These are phyloP conservation scores for Eucalyptus urophylla DNA, from an alignment of 345 rosid species.

Conservation along the genomic window DNA sequence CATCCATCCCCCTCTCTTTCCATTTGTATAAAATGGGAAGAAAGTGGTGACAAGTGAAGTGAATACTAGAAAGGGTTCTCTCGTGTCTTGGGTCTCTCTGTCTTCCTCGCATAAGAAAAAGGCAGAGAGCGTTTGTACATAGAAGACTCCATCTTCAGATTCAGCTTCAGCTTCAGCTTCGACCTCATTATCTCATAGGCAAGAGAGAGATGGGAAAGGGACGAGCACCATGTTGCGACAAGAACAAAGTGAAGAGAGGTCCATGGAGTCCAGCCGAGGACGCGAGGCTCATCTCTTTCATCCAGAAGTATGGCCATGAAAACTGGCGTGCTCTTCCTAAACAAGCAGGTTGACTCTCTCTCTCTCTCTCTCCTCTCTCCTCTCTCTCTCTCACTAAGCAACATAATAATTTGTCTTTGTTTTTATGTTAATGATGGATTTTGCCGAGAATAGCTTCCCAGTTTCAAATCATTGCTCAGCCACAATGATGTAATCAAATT, in stretches of 20 bases:
- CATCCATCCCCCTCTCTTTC: not conserved
- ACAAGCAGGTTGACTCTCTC: slow-evolving; percentile 50
- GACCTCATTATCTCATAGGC: not conserved
- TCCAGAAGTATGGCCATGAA: slow-evolving; percentile 75
- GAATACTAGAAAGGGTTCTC: not conserved
- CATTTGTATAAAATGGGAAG: not conserved
- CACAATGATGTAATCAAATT: not conserved
- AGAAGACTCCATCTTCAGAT: not conserved
- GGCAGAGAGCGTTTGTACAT: not conserved
- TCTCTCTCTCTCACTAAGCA: not conserved
- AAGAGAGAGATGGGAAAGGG: slow-evolving; percentile 50
- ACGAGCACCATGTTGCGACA: slow-evolving; percentile 89
- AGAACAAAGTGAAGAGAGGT: slow-evolving; percentile 80
- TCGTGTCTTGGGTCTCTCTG: not conserved
- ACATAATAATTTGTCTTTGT: not conserved
- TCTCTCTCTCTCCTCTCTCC: not conserved
- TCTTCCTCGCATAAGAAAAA: not conserved
- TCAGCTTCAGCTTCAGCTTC: not conserved
- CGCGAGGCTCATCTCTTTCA: slow-evolving; percentile 60
- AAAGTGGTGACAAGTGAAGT: not conserved
- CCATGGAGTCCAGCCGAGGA: slow-evolving; percentile 96
- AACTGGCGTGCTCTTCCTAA: slow-evolving; percentile 96
- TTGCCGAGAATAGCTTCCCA: not conserved
- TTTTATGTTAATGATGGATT: not conserved
- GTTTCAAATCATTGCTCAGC: not conserved